phyloP scores from a whole-genome alignment of 495 filamentous ascomycete species.

The Thermothielavioides terrestris region DNA sequence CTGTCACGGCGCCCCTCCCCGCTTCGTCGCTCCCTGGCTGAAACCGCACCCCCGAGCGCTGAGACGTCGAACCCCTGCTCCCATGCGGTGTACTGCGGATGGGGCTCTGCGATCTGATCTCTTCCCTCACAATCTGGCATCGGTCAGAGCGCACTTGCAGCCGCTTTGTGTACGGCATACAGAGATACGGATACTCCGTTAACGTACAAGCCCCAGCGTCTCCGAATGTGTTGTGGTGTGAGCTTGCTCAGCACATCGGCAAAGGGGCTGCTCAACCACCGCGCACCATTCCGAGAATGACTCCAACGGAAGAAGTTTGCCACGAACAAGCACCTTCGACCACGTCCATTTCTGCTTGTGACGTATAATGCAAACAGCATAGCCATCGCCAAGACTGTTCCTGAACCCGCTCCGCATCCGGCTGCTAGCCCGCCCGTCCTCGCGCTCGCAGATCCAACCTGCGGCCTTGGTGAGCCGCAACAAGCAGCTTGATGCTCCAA shows the following conservation, averaged over 20 bases:
- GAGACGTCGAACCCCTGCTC: conserved; percentile 20
- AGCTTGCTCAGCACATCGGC: too few relatives aligned
- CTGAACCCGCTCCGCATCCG: conserved; percentile 4
- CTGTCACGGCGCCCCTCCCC: not conserved
- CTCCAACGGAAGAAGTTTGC: too few relatives aligned
- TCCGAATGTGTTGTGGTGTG: too few relatives aligned
- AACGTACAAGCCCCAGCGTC: too few relatives aligned
- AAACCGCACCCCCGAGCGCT: conserved; percentile 19
- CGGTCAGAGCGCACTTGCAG: not conserved
- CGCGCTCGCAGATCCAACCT: not conserved
- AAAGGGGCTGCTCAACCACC: too few relatives aligned
- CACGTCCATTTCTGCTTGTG: too few relatives aligned
- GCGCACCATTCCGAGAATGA: too few relatives aligned
- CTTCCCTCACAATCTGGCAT: conserved; percentile 7
- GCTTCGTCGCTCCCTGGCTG: conserved; percentile 11
- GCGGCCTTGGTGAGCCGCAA: conserved; percentile 7
- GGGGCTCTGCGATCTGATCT: conserved; percentile 4
- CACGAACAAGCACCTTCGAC: too few relatives aligned
- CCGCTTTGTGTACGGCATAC: too few relatives aligned
- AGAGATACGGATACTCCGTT: too few relatives aligned
- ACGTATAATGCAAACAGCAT: too few relatives aligned
- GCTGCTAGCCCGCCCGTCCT: not conserved
- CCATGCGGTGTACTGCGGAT: conserved; percentile 4
- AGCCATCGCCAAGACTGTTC: not conserved
- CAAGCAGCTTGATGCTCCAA: conserved; percentile 5